phyloP scores from a whole-genome alignment of 2,329 filamentous ascomycete genomes.

The Emydomyces testavorans region DNA sequence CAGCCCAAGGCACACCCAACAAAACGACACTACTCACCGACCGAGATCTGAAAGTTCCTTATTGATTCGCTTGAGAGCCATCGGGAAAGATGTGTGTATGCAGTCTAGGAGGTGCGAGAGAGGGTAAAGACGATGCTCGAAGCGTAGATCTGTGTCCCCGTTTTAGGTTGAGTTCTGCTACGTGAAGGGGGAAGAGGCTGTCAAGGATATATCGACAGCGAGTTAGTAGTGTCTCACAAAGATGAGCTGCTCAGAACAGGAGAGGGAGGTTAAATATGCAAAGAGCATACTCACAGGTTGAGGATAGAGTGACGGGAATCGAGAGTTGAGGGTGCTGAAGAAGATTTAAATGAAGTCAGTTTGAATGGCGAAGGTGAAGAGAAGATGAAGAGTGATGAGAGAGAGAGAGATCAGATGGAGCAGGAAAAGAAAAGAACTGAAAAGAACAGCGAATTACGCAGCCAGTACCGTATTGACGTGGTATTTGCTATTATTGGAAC shows the following conservation, averaged over 20 bases:
- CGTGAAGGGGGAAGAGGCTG: neutral
- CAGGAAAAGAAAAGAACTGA: conserved; percentile 19
- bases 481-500: too few relatives aligned
- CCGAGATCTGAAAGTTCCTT: conserved; percentile 44
- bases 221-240: neutral
- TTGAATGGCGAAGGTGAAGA: too few relatives aligned
- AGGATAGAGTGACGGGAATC: neutral
- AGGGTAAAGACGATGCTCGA: conserved; percentile 8
- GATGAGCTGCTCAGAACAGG: neutral
- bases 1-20: conserved; percentile 11
- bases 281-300: neutral
- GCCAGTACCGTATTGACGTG: neutral
- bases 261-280: neutral
- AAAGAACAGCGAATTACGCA: conserved; percentile 13
- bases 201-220: neutral
- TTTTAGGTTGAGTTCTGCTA: neutral
- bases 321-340: conserved; percentile 1
- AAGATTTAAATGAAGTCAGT: neutral
- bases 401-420: conserved; percentile 24
- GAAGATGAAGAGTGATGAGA: neutral
- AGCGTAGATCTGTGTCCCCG: neutral
- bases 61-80: conserved; percentile 45
- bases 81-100: conserved; percentile 22
- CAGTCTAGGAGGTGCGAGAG: conserved; percentile 15
- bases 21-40: conserved; percentile 32